phyloP scores from a whole-genome alignment of 2,329 filamentous ascomycete genomes.

The Coniochaeta ligniaria region DNA sequence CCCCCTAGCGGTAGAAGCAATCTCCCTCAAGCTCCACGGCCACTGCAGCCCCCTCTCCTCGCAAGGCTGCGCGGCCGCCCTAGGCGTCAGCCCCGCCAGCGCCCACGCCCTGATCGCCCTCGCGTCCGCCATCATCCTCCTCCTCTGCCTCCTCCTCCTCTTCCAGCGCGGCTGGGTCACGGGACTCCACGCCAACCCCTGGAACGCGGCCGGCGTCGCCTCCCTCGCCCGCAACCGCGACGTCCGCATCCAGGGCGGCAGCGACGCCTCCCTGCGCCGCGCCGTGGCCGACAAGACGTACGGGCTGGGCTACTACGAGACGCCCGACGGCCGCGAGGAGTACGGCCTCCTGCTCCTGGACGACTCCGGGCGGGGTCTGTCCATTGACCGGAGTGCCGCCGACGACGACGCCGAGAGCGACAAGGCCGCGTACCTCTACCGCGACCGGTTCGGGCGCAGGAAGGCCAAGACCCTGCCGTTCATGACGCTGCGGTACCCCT shows the following conservation, averaged over 20 bases:
- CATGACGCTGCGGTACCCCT: constrained; percentile 25
- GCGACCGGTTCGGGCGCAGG: neutral
- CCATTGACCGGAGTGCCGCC: constrained; percentile 4
- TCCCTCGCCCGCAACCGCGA: constrained; percentile 22
- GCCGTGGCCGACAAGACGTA: constrained; percentile 20
- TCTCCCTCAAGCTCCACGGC: constrained; percentile 29
- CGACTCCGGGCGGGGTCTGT: constrained; percentile 16
- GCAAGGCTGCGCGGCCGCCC: constrained; percentile 22
- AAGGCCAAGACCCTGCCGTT: constrained; percentile 19
- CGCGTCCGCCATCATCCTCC: constrained; percentile 20
- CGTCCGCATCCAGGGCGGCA: constrained; percentile 15
- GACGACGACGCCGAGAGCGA: neutral
- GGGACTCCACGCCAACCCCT: constrained; percentile 30
- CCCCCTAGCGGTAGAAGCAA: constrained; percentile 31
- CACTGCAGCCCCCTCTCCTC: constrained; percentile 21
- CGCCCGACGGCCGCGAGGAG: constrained; percentile 14
- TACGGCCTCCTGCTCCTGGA: constrained; percentile 24
- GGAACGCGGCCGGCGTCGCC: constrained; percentile 29
- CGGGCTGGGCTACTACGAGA: constrained; percentile 22
- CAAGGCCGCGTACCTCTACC: neutral
- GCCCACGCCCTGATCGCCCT: constrained; percentile 24
- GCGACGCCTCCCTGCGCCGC: constrained; percentile 12
- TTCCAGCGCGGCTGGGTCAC: constrained; percentile 26
- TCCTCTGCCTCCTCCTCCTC: constrained; percentile 19
- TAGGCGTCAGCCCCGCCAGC: constrained; percentile 24